Evolutionary conservation across 2,329 filamentous ascomycete species (phyloP), one percentile per base, ranked within the genome.

Genomic region (Claviceps pazoutovae): DNA sequence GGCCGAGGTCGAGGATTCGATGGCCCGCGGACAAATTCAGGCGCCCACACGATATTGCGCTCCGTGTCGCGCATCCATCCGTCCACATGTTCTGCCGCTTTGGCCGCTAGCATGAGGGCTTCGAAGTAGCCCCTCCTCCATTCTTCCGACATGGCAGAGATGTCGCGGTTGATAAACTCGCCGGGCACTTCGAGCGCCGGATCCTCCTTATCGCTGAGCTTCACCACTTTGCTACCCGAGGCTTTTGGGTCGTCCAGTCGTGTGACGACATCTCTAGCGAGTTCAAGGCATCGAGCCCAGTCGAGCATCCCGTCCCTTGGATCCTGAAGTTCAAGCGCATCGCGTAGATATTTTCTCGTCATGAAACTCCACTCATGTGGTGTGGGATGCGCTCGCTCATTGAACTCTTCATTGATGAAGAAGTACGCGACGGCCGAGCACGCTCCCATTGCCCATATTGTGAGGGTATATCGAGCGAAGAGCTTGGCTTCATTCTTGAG

Each of bases 101-200:
- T 79, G 0, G 84, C 90, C 54, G 80, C 80, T 11, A 84, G 76
- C 80, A 96, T 87, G 46, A 96, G 69, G 3, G 83, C 77, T 61
- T 94, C 82, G 61, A 84, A 89, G 67, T 97, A 97, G 1, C 88
- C 89, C 51, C 87, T 75, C 60, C 84, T 75, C 91, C 90, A 97
- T 48, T 84, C 74, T 66, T 94, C 88, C 56, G 82, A 84, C 71
- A 89, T 95, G 6, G 69, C 75, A 1, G 79, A 79, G 52, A 93
- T 72, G 63, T 95, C 87, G 57, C 80, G 80, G 0, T 80, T 74
- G 53, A 82, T 75, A 34, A 71, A 65, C 46, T 91, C 64, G 0
- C 78, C 85, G 17, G 78, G 74, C 0, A 88, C 87, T 60, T 95
- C 88, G 5, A 78, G 71, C 1, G 71, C 66, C 0, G 74, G 72